Evolutionary conservation across 2,329 filamentous ascomycete genomes (phyloP).

Genomic region (Penicillium verrucosum): DNA sequence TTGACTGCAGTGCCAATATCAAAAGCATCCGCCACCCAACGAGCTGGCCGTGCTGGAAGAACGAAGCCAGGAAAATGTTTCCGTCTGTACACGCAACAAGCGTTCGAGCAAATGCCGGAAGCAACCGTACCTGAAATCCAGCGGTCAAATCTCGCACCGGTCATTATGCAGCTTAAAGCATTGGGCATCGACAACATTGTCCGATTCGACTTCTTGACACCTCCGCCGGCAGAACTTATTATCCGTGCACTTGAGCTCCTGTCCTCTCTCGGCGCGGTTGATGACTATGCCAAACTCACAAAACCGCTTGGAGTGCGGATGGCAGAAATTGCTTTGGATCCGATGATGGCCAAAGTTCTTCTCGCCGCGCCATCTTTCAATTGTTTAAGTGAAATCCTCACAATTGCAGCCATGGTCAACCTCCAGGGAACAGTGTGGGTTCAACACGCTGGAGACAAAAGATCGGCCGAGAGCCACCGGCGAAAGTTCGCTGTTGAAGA

Average conservation of each 20-base stretch:
- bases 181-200: constrained; percentile 92
- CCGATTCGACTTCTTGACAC: constrained; percentile 82
- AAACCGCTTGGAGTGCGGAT: constrained; percentile 82
- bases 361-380: constrained; percentile 71
- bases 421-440: constrained; percentile 82
- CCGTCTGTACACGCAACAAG: constrained; percentile 78
- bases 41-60: constrained; percentile 83
- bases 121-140: constrained; percentile 86
- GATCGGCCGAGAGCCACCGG: constrained; percentile 67
- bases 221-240: constrained; percentile 80
- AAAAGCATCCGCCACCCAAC: constrained; percentile 87
- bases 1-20: constrained; percentile 79
- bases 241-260: constrained; percentile 83
- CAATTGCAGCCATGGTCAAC: constrained; percentile 91
- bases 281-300: constrained; percentile 86
- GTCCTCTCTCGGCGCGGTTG: constrained; percentile 79
- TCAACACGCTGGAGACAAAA: constrained; percentile 72
- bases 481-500: constrained; percentile 87
- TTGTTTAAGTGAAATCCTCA: constrained; percentile 81
- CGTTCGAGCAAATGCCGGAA: constrained; percentile 64
- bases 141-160: constrained; percentile 81
- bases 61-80: constrained; percentile 93
- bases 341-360: constrained; percentile 90
- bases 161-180: constrained; percentile 88
- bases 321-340: constrained; percentile 89